Conservation (phyloP, 345 rosid species). For the Arabis hirsuta region DNA sequence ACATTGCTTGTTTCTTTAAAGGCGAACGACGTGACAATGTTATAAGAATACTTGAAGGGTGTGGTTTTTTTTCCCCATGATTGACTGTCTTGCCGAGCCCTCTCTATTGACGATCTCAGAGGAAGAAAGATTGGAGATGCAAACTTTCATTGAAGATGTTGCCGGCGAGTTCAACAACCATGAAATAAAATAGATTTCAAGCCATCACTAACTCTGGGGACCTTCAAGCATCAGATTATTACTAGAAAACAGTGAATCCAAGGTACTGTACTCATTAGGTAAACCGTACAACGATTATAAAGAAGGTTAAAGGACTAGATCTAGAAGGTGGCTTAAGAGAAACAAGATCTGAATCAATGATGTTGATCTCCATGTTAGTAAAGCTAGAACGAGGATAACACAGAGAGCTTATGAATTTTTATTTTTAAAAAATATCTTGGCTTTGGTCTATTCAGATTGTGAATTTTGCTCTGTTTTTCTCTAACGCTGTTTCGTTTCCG, state of each 20-base stretch:
- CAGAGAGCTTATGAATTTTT: background rate
- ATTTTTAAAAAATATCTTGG: too few relatives aligned
- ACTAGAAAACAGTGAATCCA: conserved; percentile 5
- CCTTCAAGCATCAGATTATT: background rate
- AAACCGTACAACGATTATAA: too few relatives aligned
- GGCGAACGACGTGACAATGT: conserved; percentile 13
- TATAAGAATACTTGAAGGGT: conserved; percentile 35
- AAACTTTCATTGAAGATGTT: conserved; percentile 36
- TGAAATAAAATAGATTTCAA: conserved; percentile 13
- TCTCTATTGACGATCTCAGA: conserved; percentile 24
- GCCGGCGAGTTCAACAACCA: conserved; percentile 19
- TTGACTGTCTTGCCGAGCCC: conserved; percentile 32
- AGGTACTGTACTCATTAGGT: conserved; percentile 3
- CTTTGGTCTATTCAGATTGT: background rate
- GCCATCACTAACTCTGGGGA: conserved; percentile 27
- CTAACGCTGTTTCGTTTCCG: background rate
- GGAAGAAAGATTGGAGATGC: conserved; percentile 13
- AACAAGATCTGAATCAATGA: conserved; percentile 22
- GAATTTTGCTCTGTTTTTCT: background rate
- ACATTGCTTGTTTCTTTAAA: conserved; percentile 42
- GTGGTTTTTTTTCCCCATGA: conserved; percentile 28
- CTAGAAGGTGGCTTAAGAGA: conserved; percentile 30
- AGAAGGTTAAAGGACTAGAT: conserved; percentile 10
- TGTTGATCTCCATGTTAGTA: conserved; percentile 1
- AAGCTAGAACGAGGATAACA: background rate